Percentiles rank a stretch among this genome's conserved stretches.
Evolutionary conservation across 768 basidiomycete genomes (phyloP).

Genomic region (Mycena leptocephala): DNA sequence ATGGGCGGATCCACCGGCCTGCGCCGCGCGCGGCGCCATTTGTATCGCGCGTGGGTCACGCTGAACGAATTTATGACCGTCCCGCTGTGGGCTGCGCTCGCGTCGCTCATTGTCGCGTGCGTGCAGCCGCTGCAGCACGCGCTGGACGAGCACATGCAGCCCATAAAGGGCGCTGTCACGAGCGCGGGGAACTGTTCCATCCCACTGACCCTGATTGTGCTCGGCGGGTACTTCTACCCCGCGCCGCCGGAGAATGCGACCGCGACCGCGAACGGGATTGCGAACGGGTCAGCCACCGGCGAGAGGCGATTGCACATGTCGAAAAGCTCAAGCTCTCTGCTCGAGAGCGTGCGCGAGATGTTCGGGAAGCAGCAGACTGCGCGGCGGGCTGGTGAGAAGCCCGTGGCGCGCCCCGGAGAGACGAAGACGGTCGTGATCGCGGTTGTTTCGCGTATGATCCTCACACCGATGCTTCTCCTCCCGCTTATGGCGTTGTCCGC

Average conservation of each 20-base stretch:
- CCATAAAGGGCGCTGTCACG: constrained; percentile 78
- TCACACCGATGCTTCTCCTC: constrained; percentile 85
- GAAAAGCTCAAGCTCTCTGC: constrained; percentile 51
- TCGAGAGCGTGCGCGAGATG: constrained; percentile 51
- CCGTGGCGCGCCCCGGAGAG: constrained; percentile 71
- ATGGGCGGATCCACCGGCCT: constrained; percentile 10
- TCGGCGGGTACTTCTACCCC: constrained; percentile 92
- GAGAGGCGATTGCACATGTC: constrained; percentile 11
- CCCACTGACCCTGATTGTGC: constrained; percentile 91
- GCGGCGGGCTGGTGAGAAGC: constrained; percentile 12
- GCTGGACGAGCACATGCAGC: constrained; percentile 75
- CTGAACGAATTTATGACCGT: constrained; percentile 89
- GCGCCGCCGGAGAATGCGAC: constrained; percentile 41
- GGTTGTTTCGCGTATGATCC: constrained; percentile 88
- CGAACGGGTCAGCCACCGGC: not conserved
- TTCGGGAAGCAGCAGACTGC: constrained; percentile 40
- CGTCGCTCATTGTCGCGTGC: constrained; percentile 85
- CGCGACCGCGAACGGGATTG: not conserved
- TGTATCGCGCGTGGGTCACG: constrained; percentile 51
- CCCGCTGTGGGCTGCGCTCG: constrained; percentile 86
- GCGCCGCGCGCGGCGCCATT: constrained; percentile 42
- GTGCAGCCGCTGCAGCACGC: constrained; percentile 82
- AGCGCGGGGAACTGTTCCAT: constrained; percentile 85
- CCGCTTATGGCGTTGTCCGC: constrained; percentile 82
- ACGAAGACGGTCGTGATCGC: constrained; percentile 88